Conservation (phyloP, 2,329 filamentous ascomycete genomes). For the Xylariaceae sp. region DNA sequence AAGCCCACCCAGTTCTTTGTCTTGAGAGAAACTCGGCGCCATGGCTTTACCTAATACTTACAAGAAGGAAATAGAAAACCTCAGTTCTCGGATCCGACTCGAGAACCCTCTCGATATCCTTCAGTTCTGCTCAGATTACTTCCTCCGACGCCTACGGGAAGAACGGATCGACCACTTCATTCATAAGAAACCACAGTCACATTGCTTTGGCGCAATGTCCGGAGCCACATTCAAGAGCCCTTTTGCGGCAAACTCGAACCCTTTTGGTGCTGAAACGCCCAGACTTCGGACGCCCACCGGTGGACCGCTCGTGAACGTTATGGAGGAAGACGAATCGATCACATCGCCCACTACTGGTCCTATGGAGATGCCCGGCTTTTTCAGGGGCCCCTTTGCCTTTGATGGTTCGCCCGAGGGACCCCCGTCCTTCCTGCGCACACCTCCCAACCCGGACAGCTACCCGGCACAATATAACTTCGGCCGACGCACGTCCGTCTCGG, state of each 20-base stretch:
- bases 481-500: constrained; percentile 91
- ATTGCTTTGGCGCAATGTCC: constrained; percentile 54
- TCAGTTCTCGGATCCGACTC: constrained; percentile 56
- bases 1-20: neutral
- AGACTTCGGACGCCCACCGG: constrained; percentile 22
- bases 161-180: constrained; percentile 51
- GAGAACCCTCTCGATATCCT: constrained; percentile 58
- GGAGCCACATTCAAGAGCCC: constrained; percentile 71
- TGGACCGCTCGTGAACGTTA: constrained; percentile 49
- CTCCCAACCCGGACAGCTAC: constrained; percentile 62
- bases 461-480: constrained; percentile 91
- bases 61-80: constrained; percentile 56
- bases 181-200: constrained; percentile 27
- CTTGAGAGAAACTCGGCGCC: constrained; percentile 3
- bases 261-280: constrained; percentile 57
- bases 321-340: constrained; percentile 78
- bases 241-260: constrained; percentile 63
- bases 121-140: constrained; percentile 67
- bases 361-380: constrained; percentile 46
- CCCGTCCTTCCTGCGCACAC: constrained; percentile 41
- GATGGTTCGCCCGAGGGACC: constrained; percentile 41
- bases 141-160: constrained; percentile 58
- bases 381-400: constrained; percentile 46
- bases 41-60: constrained; percentile 51
- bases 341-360: constrained; percentile 66